phyloP scores from a whole-genome alignment of 2,329 filamentous ascomycete genomes.

The Aureobasidium mangrovei region DNA sequence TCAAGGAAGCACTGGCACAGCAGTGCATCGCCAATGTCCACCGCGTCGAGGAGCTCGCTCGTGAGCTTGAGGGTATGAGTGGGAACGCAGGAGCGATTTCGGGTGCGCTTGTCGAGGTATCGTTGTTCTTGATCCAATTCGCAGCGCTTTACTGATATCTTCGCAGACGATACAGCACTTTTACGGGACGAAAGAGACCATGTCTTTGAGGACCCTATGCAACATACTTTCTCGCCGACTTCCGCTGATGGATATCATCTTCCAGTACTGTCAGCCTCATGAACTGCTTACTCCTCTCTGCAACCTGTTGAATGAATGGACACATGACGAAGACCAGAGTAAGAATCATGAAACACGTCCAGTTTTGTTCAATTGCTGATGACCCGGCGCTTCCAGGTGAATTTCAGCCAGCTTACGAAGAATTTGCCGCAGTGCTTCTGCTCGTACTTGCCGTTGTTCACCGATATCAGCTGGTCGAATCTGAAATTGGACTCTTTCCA shows the following conservation, averaged over 20 bases:
- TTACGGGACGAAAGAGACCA: conserved; percentile 32
- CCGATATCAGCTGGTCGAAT: conserved; percentile 57
- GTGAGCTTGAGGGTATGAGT: conserved; percentile 80
- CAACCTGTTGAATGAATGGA: conserved; percentile 67
- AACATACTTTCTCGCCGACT: conserved; percentile 64
- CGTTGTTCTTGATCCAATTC: conserved; percentile 15
- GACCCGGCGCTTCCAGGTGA: conserved; percentile 44
- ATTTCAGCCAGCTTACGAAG: conserved; percentile 78
- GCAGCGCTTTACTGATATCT: background rate
- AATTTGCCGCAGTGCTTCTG: conserved; percentile 69
- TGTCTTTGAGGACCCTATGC: conserved; percentile 65
- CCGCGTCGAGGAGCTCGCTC: conserved; percentile 64
- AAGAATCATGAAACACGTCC: background rate
- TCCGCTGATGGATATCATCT: conserved; percentile 61
- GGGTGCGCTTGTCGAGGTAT: conserved; percentile 48
- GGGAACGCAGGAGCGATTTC: conserved; percentile 84
- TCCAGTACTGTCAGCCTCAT: conserved; percentile 63
- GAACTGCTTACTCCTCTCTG: conserved; percentile 66
- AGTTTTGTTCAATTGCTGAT: background rate
- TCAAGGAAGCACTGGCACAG: conserved; percentile 67
- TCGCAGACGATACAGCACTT: background rate
- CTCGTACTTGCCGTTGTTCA: conserved; percentile 66
- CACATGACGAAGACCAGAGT: conserved; percentile 71
- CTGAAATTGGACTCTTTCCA: conserved; percentile 55
- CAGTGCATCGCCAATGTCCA: conserved; percentile 71